These are phyloP conservation scores for Lupinus albus DNA, from an alignment of 306 rosid species.

Conservation along the genomic window DNA sequence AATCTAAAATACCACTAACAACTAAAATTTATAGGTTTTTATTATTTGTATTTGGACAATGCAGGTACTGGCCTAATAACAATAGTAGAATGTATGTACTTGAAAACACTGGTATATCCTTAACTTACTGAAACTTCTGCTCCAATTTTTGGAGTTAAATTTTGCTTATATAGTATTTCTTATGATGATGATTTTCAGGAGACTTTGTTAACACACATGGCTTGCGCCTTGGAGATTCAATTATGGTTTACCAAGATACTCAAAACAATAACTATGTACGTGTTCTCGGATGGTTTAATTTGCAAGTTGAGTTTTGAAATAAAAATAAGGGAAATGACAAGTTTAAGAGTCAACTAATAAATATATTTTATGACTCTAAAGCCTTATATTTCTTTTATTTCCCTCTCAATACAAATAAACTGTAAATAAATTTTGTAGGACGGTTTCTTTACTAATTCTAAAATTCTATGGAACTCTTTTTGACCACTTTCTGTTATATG, in stretches of 20 bases:
- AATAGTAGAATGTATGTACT: constrained; percentile 97
- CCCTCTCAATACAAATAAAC: too few species aligned
- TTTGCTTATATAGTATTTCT: neutral
- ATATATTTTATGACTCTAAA: too few species aligned
- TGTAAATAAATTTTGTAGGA: neutral
- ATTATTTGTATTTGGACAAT: constrained; percentile 23
- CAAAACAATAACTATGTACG: constrained; percentile 71
- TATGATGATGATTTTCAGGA: constrained; percentile 51
- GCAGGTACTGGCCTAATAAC: constrained; percentile 97
- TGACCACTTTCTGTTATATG: neutral
- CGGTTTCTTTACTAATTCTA: neutral
- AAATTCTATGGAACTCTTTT: neutral
- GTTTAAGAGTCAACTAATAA: too few species aligned
- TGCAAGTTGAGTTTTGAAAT: too few species aligned
- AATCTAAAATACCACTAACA: too few species aligned
- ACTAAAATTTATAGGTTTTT: too few species aligned
- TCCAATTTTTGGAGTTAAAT: neutral
- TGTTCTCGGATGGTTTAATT: too few species aligned
- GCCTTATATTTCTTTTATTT: too few species aligned
- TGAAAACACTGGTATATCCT: constrained; percentile 81
- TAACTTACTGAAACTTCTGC: neutral
- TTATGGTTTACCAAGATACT: constrained; percentile 68
- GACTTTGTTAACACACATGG: constrained; percentile 82
- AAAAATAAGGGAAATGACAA: too few species aligned
- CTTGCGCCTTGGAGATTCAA: constrained; percentile 72